phyloP scores from a whole-genome alignment of 2,329 filamentous ascomycete genomes.

The Zasmidium citrigriseum region DNA sequence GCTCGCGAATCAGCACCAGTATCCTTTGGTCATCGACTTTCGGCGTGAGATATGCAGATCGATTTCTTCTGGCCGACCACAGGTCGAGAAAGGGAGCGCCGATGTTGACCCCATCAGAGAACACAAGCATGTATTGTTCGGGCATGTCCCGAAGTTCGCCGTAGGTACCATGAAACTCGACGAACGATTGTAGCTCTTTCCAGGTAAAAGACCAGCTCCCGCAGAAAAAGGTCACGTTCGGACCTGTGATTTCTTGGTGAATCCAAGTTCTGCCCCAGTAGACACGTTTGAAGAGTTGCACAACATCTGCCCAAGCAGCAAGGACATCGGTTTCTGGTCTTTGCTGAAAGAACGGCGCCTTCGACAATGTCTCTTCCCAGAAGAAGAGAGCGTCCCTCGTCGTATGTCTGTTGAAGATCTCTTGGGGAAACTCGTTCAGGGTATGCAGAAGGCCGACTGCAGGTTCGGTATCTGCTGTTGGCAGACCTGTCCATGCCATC shows the following conservation, averaged over 20 bases:
- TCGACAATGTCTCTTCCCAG: not conserved
- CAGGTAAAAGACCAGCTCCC: not conserved
- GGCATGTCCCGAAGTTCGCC: not conserved
- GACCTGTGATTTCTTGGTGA: not conserved
- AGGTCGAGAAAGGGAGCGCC: not conserved
- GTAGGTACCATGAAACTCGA: not conserved
- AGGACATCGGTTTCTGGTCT: not conserved
- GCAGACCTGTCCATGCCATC: not conserved
- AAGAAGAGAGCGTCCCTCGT: not conserved
- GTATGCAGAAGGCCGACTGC: not conserved
- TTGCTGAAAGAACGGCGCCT: not conserved
- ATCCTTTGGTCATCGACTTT: not conserved
- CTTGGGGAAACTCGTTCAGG: not conserved
- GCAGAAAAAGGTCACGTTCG: not conserved
- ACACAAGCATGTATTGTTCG: not conserved
- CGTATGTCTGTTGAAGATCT: not conserved
- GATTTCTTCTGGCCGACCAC: not conserved
- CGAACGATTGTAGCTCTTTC: not conserved
- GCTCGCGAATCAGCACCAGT: not conserved
- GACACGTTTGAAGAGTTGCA: not conserved
- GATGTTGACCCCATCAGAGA: not conserved
- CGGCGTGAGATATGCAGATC: not conserved
- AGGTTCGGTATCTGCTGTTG: not conserved
- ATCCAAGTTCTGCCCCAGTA: not conserved
- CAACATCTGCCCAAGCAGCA: not conserved